Evolutionary conservation across 2,329 filamentous ascomycete genomes (phyloP).

Genomic region (Lachnellula subtilissima): DNA sequence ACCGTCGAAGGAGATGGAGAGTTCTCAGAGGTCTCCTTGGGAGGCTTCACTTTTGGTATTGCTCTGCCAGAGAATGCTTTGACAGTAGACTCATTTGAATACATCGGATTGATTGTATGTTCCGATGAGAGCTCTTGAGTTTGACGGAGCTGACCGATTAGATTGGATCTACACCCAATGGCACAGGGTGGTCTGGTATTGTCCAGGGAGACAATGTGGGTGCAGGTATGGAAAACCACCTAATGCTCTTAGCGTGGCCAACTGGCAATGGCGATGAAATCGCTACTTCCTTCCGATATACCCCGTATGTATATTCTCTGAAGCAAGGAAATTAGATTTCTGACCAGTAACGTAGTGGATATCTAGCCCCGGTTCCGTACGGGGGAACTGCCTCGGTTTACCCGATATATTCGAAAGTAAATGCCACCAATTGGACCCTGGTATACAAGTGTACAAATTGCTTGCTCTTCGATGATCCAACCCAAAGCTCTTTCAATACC

Average conservation of each 20-base stretch:
- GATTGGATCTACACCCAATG: slow-evolving; percentile 41
- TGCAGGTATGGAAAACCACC: slow-evolving; percentile 48
- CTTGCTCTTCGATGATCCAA: slow-evolving; percentile 48
- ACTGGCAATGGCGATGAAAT: slow-evolving; percentile 43
- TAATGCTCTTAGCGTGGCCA: slow-evolving; percentile 56
- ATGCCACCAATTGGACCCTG: slow-evolving; percentile 53
- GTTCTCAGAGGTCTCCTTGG: slow-evolving; percentile 27
- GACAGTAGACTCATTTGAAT: slow-evolving; percentile 47
- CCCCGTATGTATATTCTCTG: slow-evolving; percentile 32
- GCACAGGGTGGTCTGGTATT: slow-evolving; percentile 54
- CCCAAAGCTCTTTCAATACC: slow-evolving; percentile 36
- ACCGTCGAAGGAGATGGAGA: slow-evolving; percentile 33
- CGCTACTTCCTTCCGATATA: slow-evolving; percentile 53
- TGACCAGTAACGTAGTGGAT: slow-evolving; percentile 39
- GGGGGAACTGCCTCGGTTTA: slow-evolving; percentile 57
- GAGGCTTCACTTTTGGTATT: slow-evolving; percentile 49
- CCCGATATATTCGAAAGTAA: slow-evolving; percentile 54
- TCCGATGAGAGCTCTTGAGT: not conserved
- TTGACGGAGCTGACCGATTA: slow-evolving; percentile 7
- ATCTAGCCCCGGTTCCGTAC: slow-evolving; percentile 54
- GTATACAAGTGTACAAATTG: slow-evolving; percentile 62
- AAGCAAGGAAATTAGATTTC: not conserved
- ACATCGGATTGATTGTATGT: slow-evolving; percentile 54
- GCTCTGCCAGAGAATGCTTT: slow-evolving; percentile 47
- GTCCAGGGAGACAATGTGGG: slow-evolving; percentile 43